Evolutionary conservation across 1,284 basidiomycete genomes (phyloP).

Genomic region (Bondarzewia mesenterica): DNA sequence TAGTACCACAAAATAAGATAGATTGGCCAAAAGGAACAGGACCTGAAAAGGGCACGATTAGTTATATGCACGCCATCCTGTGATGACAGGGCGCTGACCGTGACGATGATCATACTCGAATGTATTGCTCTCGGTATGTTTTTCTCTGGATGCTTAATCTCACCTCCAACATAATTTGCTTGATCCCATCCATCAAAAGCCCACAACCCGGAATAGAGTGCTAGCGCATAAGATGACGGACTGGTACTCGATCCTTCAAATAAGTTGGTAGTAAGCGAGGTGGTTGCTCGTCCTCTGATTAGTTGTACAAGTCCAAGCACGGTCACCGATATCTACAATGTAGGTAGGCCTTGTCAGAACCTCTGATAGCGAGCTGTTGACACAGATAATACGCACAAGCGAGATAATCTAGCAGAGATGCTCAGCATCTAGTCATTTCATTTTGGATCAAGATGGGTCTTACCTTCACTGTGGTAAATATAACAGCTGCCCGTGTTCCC

Average conservation of each 20-base stretch:
- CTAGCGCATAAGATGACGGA: conserved; percentile 84
- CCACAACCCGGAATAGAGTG: conserved; percentile 93
- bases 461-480: conserved; percentile 85
- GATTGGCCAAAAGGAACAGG: conserved; percentile 77
- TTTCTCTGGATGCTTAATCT: conserved; percentile 78
- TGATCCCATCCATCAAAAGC: conserved; percentile 95
- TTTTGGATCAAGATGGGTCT: conserved; percentile 12
- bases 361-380: conserved; percentile 1
- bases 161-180: conserved; percentile 86
- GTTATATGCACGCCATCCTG: background rate
- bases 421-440: background rate
- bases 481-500: conserved; percentile 76
- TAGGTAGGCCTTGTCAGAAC: conserved; percentile 1
- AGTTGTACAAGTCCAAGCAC: conserved; percentile 71
- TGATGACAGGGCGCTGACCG: conserved; percentile 32
- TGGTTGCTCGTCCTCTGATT: conserved; percentile 56
- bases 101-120: conserved; percentile 75
- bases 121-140: conserved; percentile 91
- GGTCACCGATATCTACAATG: conserved; percentile 53
- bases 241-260: conserved; percentile 74
- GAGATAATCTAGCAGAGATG: conserved; percentile 8
- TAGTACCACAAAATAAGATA: conserved; percentile 92
- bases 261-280: conserved; percentile 54
- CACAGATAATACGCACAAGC: conserved; percentile 11
- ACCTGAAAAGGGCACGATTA: conserved; percentile 26